Conservation (phyloP, 139 green algal species). For the Yamagishiella unicocca region DNA sequence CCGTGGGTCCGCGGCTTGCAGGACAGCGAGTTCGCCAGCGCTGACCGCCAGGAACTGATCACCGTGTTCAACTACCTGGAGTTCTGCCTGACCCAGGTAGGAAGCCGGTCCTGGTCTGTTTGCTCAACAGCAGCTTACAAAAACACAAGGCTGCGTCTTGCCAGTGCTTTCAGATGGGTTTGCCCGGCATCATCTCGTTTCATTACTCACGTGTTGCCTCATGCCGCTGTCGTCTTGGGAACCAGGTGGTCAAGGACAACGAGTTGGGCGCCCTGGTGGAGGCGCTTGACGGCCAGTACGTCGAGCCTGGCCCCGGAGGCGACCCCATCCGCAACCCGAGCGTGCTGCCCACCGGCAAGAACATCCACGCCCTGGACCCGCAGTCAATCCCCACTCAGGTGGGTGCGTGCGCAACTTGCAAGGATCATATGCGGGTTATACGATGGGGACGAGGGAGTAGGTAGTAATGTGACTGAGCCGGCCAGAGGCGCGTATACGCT, state of each 20-base stretch:
- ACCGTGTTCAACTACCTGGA: conserved; percentile 95
- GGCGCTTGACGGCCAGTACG: conserved; percentile 93
- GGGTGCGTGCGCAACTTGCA: too few relatives aligned
- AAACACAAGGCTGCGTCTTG: too few relatives aligned
- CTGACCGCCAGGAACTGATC: conserved; percentile 85
- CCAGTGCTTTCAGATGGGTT: too few relatives aligned
- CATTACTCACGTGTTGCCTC: too few relatives aligned
- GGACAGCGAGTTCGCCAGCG: conserved; percentile 82
- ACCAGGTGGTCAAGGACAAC: conserved; percentile 97
- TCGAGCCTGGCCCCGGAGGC: conserved; percentile 95
- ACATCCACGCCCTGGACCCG: conserved; percentile 99
- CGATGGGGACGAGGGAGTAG: too few relatives aligned
- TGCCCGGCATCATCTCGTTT: too few relatives aligned
- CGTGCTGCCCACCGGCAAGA: conserved; percentile 99
- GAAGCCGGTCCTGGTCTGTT: background rate
- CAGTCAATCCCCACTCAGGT: conserved; percentile 93
- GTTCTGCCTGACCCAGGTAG: conserved; percentile 95
- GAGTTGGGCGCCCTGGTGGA: conserved; percentile 94
- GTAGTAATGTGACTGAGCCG: too few relatives aligned
- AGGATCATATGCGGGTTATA: too few relatives aligned
- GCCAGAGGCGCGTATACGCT: too few relatives aligned
- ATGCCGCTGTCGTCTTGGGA: too few relatives aligned
- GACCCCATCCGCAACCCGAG: conserved; percentile 99
- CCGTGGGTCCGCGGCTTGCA: conserved; percentile 82
- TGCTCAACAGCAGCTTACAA: too few relatives aligned